A percentile compares a stretch with the other conserved stretches of the same genome.
These are phyloP conservation scores for Ophiocordyceps australis DNA, from an alignment of 2,329 filamentous ascomycete species.

Conservation along the genomic window DNA sequence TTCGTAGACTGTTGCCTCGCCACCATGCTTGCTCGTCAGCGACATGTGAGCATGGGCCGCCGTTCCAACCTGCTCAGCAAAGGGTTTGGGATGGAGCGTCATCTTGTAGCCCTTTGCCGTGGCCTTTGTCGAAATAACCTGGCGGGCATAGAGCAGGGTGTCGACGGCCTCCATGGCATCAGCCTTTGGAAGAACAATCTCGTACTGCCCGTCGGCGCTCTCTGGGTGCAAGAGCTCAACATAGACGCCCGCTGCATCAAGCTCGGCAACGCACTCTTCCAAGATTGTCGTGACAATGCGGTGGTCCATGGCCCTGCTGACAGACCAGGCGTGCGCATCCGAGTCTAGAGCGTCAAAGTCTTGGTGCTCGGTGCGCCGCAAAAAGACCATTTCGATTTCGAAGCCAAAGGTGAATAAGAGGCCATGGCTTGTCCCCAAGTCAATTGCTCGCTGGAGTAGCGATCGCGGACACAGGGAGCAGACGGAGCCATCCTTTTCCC, in stretches of 20 bases:
- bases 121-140: conserved; percentile 48
- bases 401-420: conserved; percentile 54
- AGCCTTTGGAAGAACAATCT: conserved; percentile 49
- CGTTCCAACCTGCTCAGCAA: conserved; percentile 35
- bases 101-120: conserved; percentile 43
- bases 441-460: conserved; percentile 35
- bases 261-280: conserved; percentile 12
- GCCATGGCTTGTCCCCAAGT: conserved; percentile 28
- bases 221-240: conserved; percentile 63
- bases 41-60: conserved; percentile 56
- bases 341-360: conserved; percentile 29
- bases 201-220: conserved; percentile 56
- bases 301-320: conserved; percentile 43
- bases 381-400: conserved; percentile 64
- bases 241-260: conserved; percentile 31
- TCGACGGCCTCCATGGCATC: conserved; percentile 53
- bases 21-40: conserved; percentile 27
- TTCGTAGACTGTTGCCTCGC: conserved; percentile 28
- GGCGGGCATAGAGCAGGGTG: conserved; percentile 49
- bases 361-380: conserved; percentile 25
- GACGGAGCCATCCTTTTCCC: conserved; percentile 29
- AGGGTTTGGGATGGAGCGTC: conserved; percentile 59
- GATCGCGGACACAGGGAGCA: conserved; percentile 46
- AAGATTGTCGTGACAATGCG: conserved; percentile 37
- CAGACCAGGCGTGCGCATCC: conserved; percentile 57